These are phyloP conservation scores for Aureobasidium mangrovei DNA, from an alignment of 2,329 filamentous ascomycete genomes.

Conservation along the genomic window DNA sequence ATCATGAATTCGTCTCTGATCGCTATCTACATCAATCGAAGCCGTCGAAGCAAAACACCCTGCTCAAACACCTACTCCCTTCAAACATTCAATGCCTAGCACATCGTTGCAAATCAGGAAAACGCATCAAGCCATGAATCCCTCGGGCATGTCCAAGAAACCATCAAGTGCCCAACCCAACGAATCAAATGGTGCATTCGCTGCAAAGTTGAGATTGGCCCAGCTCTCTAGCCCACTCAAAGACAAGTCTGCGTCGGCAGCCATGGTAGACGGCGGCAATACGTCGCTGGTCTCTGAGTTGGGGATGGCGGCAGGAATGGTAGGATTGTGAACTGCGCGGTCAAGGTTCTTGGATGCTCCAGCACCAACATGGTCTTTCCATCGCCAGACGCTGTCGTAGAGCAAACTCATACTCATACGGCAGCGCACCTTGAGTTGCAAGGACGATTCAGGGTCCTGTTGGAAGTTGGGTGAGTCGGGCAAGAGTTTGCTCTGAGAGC, in stretches of 20 bases:
- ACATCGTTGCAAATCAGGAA: background rate
- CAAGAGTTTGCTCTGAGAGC: constrained; percentile 19
- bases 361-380: constrained; percentile 62
- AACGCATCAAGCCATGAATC: constrained; percentile 14
- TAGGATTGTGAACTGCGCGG: constrained; percentile 71
- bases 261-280: constrained; percentile 23
- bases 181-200: constrained; percentile 82
- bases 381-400: constrained; percentile 78
- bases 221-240: constrained; percentile 24
- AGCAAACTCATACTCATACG: constrained; percentile 79
- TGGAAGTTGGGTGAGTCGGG: constrained; percentile 24
- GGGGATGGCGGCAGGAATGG: constrained; percentile 27
- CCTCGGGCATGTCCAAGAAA: constrained; percentile 61
- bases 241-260: constrained; percentile 25
- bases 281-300: background rate
- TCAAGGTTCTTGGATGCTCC: constrained; percentile 40
- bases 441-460: constrained; percentile 44
- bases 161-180: constrained; percentile 91
- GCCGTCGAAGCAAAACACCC: constrained; percentile 5
- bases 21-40: background rate
- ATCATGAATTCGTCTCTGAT: constrained; percentile 8
- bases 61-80: background rate
- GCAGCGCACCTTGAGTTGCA: constrained; percentile 74
- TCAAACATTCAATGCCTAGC: no score
- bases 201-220: constrained; percentile 31